Percentiles rank a stretch among this genome's conserved stretches.
Conservation (phyloP, 2,329 filamentous ascomycete species). For the Biscogniauxia sp. region DNA sequence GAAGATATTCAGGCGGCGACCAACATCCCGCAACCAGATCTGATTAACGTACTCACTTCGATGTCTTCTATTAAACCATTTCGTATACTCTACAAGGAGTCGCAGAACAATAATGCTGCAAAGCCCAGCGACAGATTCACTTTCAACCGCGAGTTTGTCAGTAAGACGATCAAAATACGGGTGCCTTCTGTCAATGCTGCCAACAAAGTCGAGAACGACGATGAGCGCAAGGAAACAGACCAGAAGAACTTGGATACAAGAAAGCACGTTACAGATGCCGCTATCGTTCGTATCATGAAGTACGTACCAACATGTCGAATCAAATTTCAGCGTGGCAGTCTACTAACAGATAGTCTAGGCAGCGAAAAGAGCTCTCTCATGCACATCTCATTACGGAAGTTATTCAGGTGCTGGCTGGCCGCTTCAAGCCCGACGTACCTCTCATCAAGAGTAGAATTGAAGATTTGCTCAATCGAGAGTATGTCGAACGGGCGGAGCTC, state of each 20-base stretch:
- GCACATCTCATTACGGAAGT: slow-evolving; percentile 70
- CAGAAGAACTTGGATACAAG: slow-evolving; percentile 72
- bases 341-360: slow-evolving; percentile 46
- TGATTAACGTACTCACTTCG: slow-evolving; percentile 76
- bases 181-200: slow-evolving; percentile 78
- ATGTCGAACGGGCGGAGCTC: slow-evolving; percentile 72
- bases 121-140: slow-evolving; percentile 74
- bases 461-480: slow-evolving; percentile 72
- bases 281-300: slow-evolving; percentile 84
- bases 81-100: slow-evolving; percentile 75
- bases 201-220: slow-evolving; percentile 79
- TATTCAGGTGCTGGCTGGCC: slow-evolving; percentile 62
- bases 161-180: slow-evolving; percentile 84
- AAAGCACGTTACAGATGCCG: slow-evolving; percentile 70
- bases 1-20: slow-evolving; percentile 83
- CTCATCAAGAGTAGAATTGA: slow-evolving; percentile 83
- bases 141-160: slow-evolving; percentile 79
- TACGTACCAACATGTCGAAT: slow-evolving; percentile 39
- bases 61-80: slow-evolving; percentile 77
- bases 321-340: not conserved
- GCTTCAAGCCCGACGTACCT: slow-evolving; percentile 73
- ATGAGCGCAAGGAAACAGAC: slow-evolving; percentile 68
- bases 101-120: slow-evolving; percentile 68
- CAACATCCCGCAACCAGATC: slow-evolving; percentile 71
- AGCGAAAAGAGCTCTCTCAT: slow-evolving; percentile 70